Conservation (phyloP, 768 basidiomycete species). For the Pleurotus tuber-regium region DNA sequence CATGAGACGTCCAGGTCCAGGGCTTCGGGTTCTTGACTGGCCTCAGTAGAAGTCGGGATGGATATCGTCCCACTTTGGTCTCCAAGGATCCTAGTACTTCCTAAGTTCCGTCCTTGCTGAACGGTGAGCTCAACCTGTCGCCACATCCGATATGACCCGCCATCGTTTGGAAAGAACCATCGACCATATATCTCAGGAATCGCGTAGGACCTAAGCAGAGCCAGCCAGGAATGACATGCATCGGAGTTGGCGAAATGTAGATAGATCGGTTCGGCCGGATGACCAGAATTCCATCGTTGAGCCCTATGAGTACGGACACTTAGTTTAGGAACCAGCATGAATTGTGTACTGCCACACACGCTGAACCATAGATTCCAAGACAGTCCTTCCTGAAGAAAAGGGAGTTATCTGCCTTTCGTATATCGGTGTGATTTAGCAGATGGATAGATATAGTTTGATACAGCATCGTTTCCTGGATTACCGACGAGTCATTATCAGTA, state of each 20-base stretch:
- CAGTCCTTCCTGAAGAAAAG: constrained; percentile 77
- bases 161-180: constrained; percentile 50
- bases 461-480: constrained; percentile 60
- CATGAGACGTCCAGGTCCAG: constrained; percentile 73
- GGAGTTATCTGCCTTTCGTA: constrained; percentile 73
- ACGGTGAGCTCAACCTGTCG: constrained; percentile 74
- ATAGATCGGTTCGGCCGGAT: constrained; percentile 65
- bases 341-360: constrained; percentile 38
- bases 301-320: constrained; percentile 33
- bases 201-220: constrained; percentile 78
- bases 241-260: constrained; percentile 68
- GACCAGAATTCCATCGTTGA: constrained; percentile 56
- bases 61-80: constrained; percentile 8
- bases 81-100: constrained; percentile 41
- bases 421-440: constrained; percentile 74
- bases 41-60: constrained; percentile 20
- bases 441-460: constrained; percentile 76
- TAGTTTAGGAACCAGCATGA: constrained; percentile 1
- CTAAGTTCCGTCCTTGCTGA: constrained; percentile 73
- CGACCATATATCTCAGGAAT: constrained; percentile 76
- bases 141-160: constrained; percentile 87
- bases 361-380: constrained; percentile 63
- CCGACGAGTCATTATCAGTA: not conserved
- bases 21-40: constrained; percentile 42
- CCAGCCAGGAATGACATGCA: constrained; percentile 70